Evolutionary conservation across 441 rosid genomes (phyloP).

Genomic region (Rhodomyrtus psidioides): DNA sequence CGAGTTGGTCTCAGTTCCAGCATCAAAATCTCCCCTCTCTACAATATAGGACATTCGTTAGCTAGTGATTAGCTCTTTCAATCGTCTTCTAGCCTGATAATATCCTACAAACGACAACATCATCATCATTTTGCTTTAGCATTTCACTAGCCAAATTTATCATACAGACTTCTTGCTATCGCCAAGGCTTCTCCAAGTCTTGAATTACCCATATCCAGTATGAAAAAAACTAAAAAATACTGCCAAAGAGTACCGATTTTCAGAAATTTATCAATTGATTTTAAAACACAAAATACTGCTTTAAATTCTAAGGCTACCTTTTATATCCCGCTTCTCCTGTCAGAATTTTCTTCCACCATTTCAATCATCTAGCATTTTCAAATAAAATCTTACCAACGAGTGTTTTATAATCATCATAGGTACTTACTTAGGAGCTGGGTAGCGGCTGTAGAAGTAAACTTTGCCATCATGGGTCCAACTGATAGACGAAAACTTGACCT

Average conservation of each 20-base stretch:
- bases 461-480: too few species aligned
- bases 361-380: background rate
- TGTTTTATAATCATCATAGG: background rate
- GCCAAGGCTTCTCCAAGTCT: background rate
- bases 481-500: too few species aligned
- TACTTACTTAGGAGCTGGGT: slow-evolving; percentile 81
- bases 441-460: slow-evolving; percentile 89
- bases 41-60: background rate
- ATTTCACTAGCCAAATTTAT: background rate
- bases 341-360: background rate
- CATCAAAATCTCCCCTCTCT: slow-evolving; percentile 88
- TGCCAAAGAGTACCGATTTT: background rate
- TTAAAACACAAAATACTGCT: background rate
- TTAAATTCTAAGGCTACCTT: background rate
- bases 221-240: background rate
- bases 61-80: background rate
- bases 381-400: background rate
- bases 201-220: background rate
- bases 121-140: background rate
- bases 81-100: background rate
- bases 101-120: background rate
- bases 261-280: background rate
- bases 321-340: background rate
- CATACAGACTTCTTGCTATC: background rate
- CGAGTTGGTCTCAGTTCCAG: too few species aligned